Evolutionary conservation across 2,329 filamentous ascomycete species (phyloP), one percentile per base, ranked within the genome.

Genomic region (Didymella lethalis): DNA sequence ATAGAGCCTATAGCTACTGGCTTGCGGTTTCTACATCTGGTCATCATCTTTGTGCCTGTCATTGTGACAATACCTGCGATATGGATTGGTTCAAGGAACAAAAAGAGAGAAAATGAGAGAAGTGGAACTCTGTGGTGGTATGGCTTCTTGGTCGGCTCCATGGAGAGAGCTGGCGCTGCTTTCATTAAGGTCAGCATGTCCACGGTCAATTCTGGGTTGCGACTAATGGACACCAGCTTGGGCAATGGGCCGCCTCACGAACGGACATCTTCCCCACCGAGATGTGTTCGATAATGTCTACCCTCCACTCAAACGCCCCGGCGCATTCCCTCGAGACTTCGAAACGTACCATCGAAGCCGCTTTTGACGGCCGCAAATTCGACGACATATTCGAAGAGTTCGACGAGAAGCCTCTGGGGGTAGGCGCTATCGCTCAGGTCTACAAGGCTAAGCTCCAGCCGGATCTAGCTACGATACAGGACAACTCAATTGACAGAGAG

Each of bases 311-410:
- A 1, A 88, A 98, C 74, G 94, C 95, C 0, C 93, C 94, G 0
- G 93, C 95, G 2, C 95, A 99, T 77, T 93, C 93, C 0, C 82
- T 99, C 51, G 83, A 86, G 48, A 84, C 87, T 25, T 97, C 95
- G 0, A 93, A 91, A 75, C 82, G 83, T 64, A 98, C 88, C 2
- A 89, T 99, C 26, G 85, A 88, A 66, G 86, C 87, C 34, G 93
- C 95, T 0, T 99, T 99, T 72, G 87, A 88, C 57, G 92, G 90
- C 1, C 85, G 90, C 54, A 70, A 78, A 0, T 97, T 99, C 64
- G 88, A 94, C 12, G 91, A 96, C 5, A 97, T 99, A 59, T 99
- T 99, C 69, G 92, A 96, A 29, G 95, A 98, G 75, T 99, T 99
- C 66, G 85, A 97, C 28, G 91, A 96, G 78, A 87, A 83, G 65